Conservation (phyloP, 2,329 filamentous ascomycete species). For the Sclerotinia glacialis region DNA sequence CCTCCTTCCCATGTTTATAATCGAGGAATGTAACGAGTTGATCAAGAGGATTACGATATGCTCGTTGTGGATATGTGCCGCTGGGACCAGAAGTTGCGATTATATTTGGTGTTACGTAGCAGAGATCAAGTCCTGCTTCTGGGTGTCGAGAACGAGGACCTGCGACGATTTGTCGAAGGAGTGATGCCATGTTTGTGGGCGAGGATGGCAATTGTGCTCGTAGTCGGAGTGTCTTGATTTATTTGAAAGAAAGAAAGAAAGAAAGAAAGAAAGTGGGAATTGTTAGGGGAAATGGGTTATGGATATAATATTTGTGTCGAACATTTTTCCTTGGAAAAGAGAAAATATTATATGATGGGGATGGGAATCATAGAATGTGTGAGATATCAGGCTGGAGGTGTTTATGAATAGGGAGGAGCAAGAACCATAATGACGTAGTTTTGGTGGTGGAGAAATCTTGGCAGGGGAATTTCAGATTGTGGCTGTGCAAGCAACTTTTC, state of each 20-base stretch:
- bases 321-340: constrained; percentile 12
- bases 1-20: constrained; percentile 69
- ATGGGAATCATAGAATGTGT: not conserved
- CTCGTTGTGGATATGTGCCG: constrained; percentile 82
- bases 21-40: constrained; percentile 86
- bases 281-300: not conserved
- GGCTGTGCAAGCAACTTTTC: constrained; percentile 9
- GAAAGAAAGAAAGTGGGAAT: not conserved
- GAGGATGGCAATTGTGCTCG: not conserved
- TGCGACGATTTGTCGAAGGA: constrained; percentile 88
- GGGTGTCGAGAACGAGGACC: constrained; percentile 79
- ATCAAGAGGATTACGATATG: constrained; percentile 91
- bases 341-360: too few relatives aligned
- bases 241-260: not conserved
- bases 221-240: not conserved
- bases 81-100: constrained; percentile 78
- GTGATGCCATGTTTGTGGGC: constrained; percentile 57
- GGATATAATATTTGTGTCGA: not conserved
- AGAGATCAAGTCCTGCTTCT: constrained; percentile 87
- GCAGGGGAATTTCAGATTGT: not conserved
- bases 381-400: constrained; percentile 12
- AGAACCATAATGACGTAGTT: constrained; percentile 11
- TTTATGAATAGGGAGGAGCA: not conserved
- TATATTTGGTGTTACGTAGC: constrained; percentile 84
- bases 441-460: not conserved